Base-by-base conservation (phyloP, 2,329 filamentous ascomycete species). In the Botrytis aclada region DNA sequence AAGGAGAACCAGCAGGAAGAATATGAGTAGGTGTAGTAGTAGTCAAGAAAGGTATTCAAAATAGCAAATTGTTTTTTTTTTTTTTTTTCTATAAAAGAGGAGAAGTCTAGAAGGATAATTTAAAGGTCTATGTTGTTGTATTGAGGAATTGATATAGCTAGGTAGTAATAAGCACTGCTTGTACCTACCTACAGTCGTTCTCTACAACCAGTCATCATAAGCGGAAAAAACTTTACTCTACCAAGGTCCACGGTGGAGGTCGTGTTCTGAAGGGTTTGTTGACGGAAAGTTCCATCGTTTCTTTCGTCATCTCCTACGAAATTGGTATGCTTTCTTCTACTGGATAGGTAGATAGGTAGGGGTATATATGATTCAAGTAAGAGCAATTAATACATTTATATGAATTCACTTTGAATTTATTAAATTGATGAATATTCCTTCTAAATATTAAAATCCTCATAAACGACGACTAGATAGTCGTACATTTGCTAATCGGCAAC, bases 71-170 rank as follows among this genome's bases (percentile, higher is more conserved):
- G 16, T 14, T 25, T 51, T 25, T 2, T 51, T 41, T 41, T 12
- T 2, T 41, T 41, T 51, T 51, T 56, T 29, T 32, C 51, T 29
- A 43, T 62, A 45, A 39, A 66, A 58, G 37, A 54, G 41, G 43
- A 71, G 60, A 71, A 58, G 47, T 56, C 65, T 67, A 56, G 18
- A 37, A 67, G 54, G 18, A 39, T 29, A 8, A 18, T 66, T 66
- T 25, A 39, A 54, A 39, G 47, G 47, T 67, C 65, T 67, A 67
- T 41, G 25, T 67, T 39, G 60, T 62, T 39, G 22, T 54, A 67
- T 65, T n/a, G 9, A 22, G 22, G 65, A 29, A 37, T 39, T 54
- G 25, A 67, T 56, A 8, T 37, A 39, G 34, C 32, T 29, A 56
- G 10, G 9, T 25, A 47, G 45, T 14, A 54, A 51, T 51, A 25